Base-by-base conservation (phyloP, 225 moss, liverwort and hornwort species). In the Physcomitrellopsis africana region DNA sequence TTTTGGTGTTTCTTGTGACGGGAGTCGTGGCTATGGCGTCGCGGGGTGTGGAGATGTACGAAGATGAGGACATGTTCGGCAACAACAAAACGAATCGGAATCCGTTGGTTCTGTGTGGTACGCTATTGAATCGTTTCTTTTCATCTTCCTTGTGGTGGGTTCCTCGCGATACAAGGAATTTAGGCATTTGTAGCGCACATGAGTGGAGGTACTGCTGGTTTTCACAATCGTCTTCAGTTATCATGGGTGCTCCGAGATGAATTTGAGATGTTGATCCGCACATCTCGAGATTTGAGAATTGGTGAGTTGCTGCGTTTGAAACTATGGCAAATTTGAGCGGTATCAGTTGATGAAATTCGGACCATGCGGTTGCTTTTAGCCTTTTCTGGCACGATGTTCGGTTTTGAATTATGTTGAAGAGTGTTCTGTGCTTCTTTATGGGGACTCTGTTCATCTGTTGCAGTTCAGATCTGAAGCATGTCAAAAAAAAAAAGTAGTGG, bases 61-160 rank as follows among this genome's bases (percentile, higher is more conserved):
- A 76, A 1, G 74, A 72, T 1, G 88, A 91, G 74, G 85, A 89
- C 60, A 90, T 95, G 89, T 91, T 93, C 32, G 72, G 73, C 65
- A 80, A n/a, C 73, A 88, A 88, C 76, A 91, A 80, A 73, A 89
- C 89, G 78, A 58, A 89, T 43, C 93, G 92, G 7, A 91, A 79
- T 65, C 93, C 95, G 42, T 85, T 93, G 53, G 93, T 95, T 54
- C 86, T 85, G 1, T 83, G 92, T 20, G 95, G 92, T 95, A 73
- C 8, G 48, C 43, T 22, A 13, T 3, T 9, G 51, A 60, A 23
- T 60, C 32, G 5, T 49, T 51, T 5, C 26, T 15, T 51, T 65
- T 49, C 58, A 44, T 14, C 5, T 32, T 57, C 14, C n/a, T 44
- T 49, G 56, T 51, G 68, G 76, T 61, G 56, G 44, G 6, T 43